Conservation (phyloP, 2,329 filamentous ascomycete genomes). For the Aspergillus floridensis region DNA sequence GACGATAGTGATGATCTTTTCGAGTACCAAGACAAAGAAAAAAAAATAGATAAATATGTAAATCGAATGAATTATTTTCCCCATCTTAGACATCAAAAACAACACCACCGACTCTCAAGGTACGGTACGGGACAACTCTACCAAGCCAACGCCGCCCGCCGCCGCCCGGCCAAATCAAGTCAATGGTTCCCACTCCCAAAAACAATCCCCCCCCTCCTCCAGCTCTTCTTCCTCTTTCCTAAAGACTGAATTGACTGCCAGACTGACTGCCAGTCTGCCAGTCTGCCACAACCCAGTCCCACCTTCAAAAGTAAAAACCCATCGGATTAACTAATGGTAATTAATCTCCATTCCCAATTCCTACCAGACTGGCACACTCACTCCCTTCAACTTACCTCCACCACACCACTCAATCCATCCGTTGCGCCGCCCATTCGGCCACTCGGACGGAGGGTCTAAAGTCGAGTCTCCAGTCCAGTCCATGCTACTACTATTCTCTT, state of each 20-base stretch:
- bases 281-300: not conserved
- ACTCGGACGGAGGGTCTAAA: slow-evolving; percentile 10
- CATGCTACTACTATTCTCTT: not conserved
- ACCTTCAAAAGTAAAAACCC: not conserved
- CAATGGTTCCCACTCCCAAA: too few species aligned
- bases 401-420: not conserved
- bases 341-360: slow-evolving; percentile 8
- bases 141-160: not conserved
- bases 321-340: not conserved
- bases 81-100: too few species aligned
- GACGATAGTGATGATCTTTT: not conserved
- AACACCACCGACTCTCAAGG: too few species aligned
- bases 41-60: too few species aligned
- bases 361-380: slow-evolving; percentile 13
- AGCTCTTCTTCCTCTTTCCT: too few species aligned
- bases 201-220: too few species aligned
- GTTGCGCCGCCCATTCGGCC: not conserved
- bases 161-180: not conserved
- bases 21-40: too few species aligned
- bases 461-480: not conserved
- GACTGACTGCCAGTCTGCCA: not conserved
- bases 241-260: not conserved
- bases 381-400: slow-evolving; percentile 11
- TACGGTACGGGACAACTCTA: too few species aligned
- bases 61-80: not conserved